These are phyloP conservation scores for Trichoderma koningii DNA, from an alignment of 2,329 filamentous ascomycete genomes.

Conservation along the genomic window DNA sequence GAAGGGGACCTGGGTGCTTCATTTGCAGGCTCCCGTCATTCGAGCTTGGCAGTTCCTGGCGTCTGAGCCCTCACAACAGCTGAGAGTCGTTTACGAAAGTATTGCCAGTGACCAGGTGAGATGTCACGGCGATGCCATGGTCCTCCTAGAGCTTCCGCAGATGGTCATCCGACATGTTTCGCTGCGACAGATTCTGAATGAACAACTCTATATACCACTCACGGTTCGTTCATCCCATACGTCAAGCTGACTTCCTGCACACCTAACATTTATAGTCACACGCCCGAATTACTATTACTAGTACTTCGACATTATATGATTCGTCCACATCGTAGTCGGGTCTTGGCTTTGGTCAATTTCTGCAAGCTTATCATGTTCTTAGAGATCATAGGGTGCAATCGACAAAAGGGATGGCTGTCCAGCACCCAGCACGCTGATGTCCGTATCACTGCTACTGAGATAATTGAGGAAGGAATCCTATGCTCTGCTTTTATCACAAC, in stretches of 20 bases:
- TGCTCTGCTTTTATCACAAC: too few species aligned
- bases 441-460: too few species aligned
- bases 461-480: too few species aligned
- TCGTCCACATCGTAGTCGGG: background rate
- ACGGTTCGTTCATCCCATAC: background rate
- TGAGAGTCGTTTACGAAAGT: slow-evolving; percentile 23
- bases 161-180: slow-evolving; percentile 28
- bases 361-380: background rate
- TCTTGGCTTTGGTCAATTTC: background rate
- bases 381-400: background rate
- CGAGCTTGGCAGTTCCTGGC: slow-evolving; percentile 31
- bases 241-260: background rate
- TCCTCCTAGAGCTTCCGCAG: slow-evolving; percentile 27
- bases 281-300: background rate
- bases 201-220: slow-evolving; percentile 15
- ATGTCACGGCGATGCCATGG: slow-evolving; percentile 32
- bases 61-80: slow-evolving; percentile 3
- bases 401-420: background rate
- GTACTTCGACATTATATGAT: background rate
- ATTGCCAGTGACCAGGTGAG: slow-evolving; percentile 18
- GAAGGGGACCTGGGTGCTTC: slow-evolving; percentile 27
- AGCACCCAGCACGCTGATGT: too few species aligned
- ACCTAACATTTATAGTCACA: slow-evolving; percentile 4
- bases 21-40: slow-evolving; percentile 19
- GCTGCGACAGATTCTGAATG: slow-evolving; percentile 28